A percentile compares a stretch with the other conserved stretches of the same genome.
These are phyloP conservation scores for Pestalotiopsis sp. DNA, from an alignment of 2,329 filamentous ascomycete species.

Conservation along the genomic window DNA sequence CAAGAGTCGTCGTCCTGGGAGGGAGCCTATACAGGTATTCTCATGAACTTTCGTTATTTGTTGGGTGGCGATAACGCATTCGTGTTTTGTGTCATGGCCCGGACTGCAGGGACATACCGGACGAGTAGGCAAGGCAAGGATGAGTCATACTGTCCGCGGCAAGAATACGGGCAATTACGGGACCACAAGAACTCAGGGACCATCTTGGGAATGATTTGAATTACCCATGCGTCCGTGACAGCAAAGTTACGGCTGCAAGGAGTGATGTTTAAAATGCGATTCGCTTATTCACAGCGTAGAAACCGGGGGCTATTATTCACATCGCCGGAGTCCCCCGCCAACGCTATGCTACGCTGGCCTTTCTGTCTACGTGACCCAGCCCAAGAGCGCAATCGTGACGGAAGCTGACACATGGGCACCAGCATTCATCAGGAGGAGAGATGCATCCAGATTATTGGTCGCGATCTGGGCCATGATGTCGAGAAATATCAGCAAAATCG, in stretches of 20 bases:
- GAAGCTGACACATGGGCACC: no score
- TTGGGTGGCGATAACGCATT: neutral
- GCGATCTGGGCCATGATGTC: no score
- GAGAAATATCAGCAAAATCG: neutral
- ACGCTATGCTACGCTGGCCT: no score
- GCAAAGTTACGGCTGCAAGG: no score
- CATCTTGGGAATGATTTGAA: neutral
- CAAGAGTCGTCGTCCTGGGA: conserved; percentile 3
- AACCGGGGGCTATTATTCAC: no score
- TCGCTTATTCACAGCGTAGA: no score
- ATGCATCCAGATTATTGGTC: no score
- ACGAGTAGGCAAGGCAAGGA: neutral
- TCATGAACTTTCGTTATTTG: neutral
- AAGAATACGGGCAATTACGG: neutral
- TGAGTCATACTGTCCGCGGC: neutral
- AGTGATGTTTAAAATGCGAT: no score
- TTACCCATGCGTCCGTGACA: neutral
- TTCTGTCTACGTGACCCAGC: no score
- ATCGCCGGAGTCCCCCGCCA: no score
- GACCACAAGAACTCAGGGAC: neutral
- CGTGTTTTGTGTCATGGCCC: neutral
- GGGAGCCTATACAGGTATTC: neutral
- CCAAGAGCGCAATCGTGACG: no score
- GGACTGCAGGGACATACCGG: neutral
- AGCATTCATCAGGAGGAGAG: no score